phyloP scores from a whole-genome alignment of 139 green algal species.

The Chlamydomonas sphaeroides region DNA sequence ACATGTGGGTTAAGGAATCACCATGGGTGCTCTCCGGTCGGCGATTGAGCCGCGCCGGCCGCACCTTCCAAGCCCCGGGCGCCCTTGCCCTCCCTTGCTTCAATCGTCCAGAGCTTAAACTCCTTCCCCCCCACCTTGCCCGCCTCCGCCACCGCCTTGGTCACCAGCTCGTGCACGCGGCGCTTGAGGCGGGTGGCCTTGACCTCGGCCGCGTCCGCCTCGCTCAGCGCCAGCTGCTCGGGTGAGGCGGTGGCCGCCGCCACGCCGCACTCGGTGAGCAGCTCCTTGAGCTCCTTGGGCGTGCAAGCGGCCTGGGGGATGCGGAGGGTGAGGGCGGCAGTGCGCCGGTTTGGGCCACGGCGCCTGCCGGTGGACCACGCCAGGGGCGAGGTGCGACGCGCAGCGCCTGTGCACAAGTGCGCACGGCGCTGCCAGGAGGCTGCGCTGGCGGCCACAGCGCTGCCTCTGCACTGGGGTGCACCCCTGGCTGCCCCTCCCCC shows the following conservation, averaged over 20 bases:
- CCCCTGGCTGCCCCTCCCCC: background rate
- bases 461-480: no score
- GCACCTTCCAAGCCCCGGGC: background rate
- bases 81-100: background rate
- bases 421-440: no score
- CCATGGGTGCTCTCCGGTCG: no score
- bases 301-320: conserved; percentile 88
- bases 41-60: no score
- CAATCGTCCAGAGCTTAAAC: no score
- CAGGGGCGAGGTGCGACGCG: no score
- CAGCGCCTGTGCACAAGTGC: no score
- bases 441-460: no score
- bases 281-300: conserved; percentile 95
- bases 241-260: background rate
- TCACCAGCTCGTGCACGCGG: conserved; percentile 35
- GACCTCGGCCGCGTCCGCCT: conserved; percentile 63
- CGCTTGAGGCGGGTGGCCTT: conserved; percentile 68
- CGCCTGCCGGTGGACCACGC: no score
- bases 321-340: background rate
- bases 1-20: no score
- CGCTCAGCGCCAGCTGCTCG: conserved; percentile 32
- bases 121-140: background rate
- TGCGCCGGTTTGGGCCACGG: no score
- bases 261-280: conserved; percentile 73
- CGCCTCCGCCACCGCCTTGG: conserved; percentile 19